Base-by-base conservation (phyloP, 495 filamentous ascomycete species). In the Talaromyces borbonicus region DNA sequence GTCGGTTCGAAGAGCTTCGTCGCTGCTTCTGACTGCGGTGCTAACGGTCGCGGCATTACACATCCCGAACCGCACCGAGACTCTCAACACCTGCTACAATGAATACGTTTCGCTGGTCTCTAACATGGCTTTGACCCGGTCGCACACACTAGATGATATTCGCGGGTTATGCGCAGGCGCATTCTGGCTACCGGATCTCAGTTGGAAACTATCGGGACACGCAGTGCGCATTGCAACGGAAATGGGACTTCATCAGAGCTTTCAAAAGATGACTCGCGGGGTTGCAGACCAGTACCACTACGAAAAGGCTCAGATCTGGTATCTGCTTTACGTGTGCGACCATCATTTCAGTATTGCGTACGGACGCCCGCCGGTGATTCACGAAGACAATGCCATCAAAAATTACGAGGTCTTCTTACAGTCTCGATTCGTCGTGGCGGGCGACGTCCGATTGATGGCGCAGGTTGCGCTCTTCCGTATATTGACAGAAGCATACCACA, bases 391-490 rank as follows among this genome's bases (percentile, higher is more conserved):
- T 14, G 62, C 72, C 4, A 75, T 78, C 44, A 62, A 62, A 11
- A 68, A 73, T 41, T 69, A 71, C 52, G 75, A 78, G 49, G 53
- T 55, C 8, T 78, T 77, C 38, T 60, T 77, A 8, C 64, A 70
- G 40, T 59, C 60, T 19, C 67, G 65, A 1, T 61, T 64, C 54
- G 62, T 68, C 5, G 69, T 67, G 2, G 63, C 72, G 11, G 73
- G 67, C 0, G 77, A 81, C 48, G 65, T 71, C 48, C 65, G 77
- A 35, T 61, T 81, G 2, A 52, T 73, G 16, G 71, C 70, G 14
- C 77, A 81, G 46, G 73, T 81, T 14, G 69, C 74, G 2, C 48
- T 80, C 11, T 78, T 81, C 56, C 67, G 68, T 55, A 74, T 78
- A 35, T 54, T 81, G 47, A 78, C 73, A 16, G 63, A 73, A 47